Conservation (phyloP, 495 filamentous ascomycete genomes). For the Neurospora sp. region DNA sequence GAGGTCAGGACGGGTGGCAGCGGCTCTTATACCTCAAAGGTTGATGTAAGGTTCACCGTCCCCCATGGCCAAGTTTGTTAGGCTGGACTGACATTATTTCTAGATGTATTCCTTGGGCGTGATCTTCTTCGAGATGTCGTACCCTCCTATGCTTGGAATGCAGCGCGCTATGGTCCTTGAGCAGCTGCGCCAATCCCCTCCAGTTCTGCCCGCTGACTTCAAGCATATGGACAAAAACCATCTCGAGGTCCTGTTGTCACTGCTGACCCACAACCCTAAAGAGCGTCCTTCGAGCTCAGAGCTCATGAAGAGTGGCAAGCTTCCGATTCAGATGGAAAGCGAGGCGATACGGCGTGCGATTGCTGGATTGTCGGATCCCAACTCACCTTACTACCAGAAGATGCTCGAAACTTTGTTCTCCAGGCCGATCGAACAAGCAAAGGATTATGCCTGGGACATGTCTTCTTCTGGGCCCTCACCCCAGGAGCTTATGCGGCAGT, state of each 20-base stretch:
- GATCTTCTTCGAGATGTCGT: conserved; percentile 98
- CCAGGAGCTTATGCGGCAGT: conserved; percentile 58
- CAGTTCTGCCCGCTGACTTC: conserved; percentile 64
- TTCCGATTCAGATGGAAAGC: conserved; percentile 86
- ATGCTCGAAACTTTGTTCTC: conserved; percentile 79
- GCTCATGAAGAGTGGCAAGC: conserved; percentile 74
- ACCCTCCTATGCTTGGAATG: conserved; percentile 73
- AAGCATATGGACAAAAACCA: conserved; percentile 61
- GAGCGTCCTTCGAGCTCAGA: conserved; percentile 79
- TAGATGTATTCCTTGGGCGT: conserved; percentile 95
- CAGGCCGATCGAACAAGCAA: conserved; percentile 56
- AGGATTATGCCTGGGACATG: conserved; percentile 84
- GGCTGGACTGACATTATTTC: conserved; percentile 8
- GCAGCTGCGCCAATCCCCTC: conserved; percentile 56
- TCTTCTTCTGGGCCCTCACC: conserved; percentile 40
- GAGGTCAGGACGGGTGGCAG: conserved; percentile 67
- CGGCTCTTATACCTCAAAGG: conserved; percentile 81
- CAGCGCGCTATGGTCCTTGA: conserved; percentile 72
- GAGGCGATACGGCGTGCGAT: conserved; percentile 78
- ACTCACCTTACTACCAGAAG: conserved; percentile 81
- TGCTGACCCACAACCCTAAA: conserved; percentile 71
- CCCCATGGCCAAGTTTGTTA: neutral
- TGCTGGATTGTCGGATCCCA: conserved; percentile 67
- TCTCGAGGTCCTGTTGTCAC: conserved; percentile 63
- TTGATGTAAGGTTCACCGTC: conserved; percentile 53